Percentiles rank a stretch among this genome's conserved stretches.
Evolutionary conservation across 805 yeast genomes (phyloP).

Genomic region (Yueomyces sp.): DNA sequence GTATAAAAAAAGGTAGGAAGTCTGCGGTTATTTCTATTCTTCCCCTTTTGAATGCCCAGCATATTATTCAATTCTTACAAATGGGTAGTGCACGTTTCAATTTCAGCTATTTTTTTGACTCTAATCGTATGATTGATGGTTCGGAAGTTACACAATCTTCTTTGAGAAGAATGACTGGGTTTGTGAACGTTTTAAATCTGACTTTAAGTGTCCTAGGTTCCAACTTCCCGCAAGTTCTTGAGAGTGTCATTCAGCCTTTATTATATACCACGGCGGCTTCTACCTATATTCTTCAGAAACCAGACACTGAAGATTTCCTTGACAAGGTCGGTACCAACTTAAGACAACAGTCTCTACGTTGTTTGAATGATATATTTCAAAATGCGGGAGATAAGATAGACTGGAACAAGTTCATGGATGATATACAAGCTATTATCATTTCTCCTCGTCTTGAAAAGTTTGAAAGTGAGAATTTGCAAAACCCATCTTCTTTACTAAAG

Average conservation of each 20-base stretch:
- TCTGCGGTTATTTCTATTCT: constrained; percentile 53
- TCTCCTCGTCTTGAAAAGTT: constrained; percentile 55
- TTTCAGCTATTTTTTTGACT: constrained; percentile 24
- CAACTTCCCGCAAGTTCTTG: constrained; percentile 35
- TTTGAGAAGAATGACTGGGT: constrained; percentile 48
- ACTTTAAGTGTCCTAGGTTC: constrained; percentile 38
- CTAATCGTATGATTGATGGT: constrained; percentile 10
- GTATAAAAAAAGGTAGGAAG: constrained; percentile 59
- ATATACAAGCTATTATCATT: constrained; percentile 42
- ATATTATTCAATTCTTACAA: constrained; percentile 45
- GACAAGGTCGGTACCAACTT: constrained; percentile 41
- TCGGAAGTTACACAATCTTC: constrained; percentile 18
- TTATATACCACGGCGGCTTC: constrained; percentile 41
- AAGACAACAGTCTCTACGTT: constrained; percentile 56
- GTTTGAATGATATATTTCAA: constrained; percentile 43
- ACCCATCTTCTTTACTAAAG: constrained; percentile 64
- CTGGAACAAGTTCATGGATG: constrained; percentile 43
- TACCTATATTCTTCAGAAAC: constrained; percentile 11
- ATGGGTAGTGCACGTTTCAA: constrained; percentile 47
- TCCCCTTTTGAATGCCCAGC: constrained; percentile 39
- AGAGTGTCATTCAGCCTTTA: constrained; percentile 42
- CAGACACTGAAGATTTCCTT: constrained; percentile 9
- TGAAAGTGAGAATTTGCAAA: constrained; percentile 67
- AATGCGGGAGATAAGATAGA: constrained; percentile 35
- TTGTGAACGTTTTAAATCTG: constrained; percentile 30